Evolutionary conservation across 176 grass and related monocot species (phyloP).

Genomic region (Ensete ventricosum): DNA sequence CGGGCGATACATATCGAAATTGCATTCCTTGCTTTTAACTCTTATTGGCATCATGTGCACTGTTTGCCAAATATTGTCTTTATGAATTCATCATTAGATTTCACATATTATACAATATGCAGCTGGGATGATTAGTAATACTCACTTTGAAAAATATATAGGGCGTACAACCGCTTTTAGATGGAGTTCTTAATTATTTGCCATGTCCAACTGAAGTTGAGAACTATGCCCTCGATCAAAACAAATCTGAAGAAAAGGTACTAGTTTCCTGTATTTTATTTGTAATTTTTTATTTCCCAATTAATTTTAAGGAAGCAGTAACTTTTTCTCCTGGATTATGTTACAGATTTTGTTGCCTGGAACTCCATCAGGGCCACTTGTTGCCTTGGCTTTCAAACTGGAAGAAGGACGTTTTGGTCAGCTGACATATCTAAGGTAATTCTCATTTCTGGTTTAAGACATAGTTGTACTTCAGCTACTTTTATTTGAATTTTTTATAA

Average conservation of each 20-base stretch:
- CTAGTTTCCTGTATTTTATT: not conserved
- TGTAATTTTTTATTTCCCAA: constrained; percentile 9
- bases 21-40: too few species aligned
- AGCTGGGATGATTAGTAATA: constrained; percentile 3
- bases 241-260: constrained; percentile 96
- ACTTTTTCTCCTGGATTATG: constrained; percentile 10
- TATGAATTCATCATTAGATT: too few species aligned
- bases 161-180: constrained; percentile 89
- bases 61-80: too few species aligned
- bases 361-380: constrained; percentile 63
- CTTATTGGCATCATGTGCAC: too few species aligned
- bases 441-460: constrained; percentile 2
- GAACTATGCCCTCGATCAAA: constrained; percentile 88
- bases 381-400: constrained; percentile 90
- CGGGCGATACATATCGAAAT: too few species aligned
- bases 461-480: not conserved
- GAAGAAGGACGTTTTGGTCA: constrained; percentile 99
- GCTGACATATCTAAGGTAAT: constrained; percentile 88
- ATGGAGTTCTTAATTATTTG: constrained; percentile 93
- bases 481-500: not conserved
- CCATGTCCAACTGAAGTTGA: constrained; percentile 79
- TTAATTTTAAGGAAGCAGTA: not conserved
- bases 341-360: constrained; percentile 66
- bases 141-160: constrained; percentile 35
- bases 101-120: not conserved